Percentiles rank a stretch among this genome's conserved stretches.
phyloP scores from a whole-genome alignment of 2,329 filamentous ascomycete genomes.

The Elsinoe batatas region DNA sequence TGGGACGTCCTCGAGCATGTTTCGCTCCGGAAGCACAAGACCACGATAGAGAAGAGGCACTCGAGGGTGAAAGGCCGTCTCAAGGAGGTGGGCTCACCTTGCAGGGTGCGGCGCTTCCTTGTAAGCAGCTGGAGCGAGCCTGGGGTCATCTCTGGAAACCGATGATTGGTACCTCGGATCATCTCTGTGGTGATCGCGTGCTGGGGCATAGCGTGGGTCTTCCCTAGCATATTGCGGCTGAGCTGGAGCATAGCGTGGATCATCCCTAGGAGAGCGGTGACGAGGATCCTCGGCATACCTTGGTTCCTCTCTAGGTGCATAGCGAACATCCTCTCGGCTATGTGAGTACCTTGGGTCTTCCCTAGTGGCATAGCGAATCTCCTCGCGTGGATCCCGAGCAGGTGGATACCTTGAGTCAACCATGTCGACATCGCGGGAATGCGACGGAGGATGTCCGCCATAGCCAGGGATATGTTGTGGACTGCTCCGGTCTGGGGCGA shows the following conservation, averaged over 20 bases:
- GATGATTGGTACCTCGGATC: constrained; percentile 7
- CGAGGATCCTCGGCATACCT: constrained; percentile 9
- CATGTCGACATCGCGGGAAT: constrained; percentile 10
- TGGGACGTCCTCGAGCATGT: no score
- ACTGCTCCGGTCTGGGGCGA: neutral
- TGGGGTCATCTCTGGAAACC: neutral
- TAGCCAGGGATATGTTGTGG: constrained; percentile 4
- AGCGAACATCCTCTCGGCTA: constrained; percentile 3
- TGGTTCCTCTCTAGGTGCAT: constrained; percentile 8
- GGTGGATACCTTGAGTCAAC: constrained; percentile 12
- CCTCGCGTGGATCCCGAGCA: neutral
- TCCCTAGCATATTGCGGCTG: neutral
- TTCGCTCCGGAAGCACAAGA: neutral
- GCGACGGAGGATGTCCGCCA: constrained; percentile 4
- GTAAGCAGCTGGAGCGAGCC: neutral
- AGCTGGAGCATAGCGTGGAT: constrained; percentile 1
- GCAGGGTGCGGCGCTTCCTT: constrained; percentile 6
- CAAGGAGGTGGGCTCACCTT: neutral
- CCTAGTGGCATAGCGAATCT: neutral
- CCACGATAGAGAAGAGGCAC: constrained; percentile 6
- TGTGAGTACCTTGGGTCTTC: constrained; percentile 9
- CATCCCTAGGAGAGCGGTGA: constrained; percentile 3
- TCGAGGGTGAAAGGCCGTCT: constrained; percentile 2
- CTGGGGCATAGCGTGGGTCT: constrained; percentile 5
- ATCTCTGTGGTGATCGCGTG: constrained; percentile 5